These are phyloP conservation scores for Starmerella cellae DNA, from an alignment of 805 yeast species.

Conservation along the genomic window DNA sequence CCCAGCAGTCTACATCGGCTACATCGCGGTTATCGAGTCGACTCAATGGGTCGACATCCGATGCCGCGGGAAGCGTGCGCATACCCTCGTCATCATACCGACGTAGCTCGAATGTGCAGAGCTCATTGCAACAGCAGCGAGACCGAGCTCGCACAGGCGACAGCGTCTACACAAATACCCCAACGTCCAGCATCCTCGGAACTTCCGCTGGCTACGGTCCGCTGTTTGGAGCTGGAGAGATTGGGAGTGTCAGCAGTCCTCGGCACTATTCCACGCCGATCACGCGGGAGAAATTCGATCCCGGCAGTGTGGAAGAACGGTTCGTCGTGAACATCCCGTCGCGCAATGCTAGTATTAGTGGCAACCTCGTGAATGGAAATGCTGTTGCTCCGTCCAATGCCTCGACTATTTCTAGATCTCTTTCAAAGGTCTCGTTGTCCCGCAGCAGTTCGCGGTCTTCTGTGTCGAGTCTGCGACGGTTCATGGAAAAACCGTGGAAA, in stretches of 20 bases:
- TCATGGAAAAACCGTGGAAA: slow-evolving; percentile 34
- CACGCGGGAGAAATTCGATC: slow-evolving; percentile 13
- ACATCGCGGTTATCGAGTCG: not conserved
- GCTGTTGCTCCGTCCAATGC: not conserved
- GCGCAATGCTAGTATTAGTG: slow-evolving; percentile 7
- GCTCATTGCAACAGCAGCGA: slow-evolving; percentile 16
- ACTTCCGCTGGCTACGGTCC: slow-evolving; percentile 20
- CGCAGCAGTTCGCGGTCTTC: slow-evolving; percentile 27
- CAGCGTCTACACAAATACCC: slow-evolving; percentile 21
- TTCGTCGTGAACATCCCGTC: slow-evolving; percentile 67
- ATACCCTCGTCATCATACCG: slow-evolving; percentile 17
- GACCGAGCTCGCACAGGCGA: slow-evolving; percentile 31
- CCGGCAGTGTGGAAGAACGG: slow-evolving; percentile 51
- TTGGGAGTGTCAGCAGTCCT: slow-evolving; percentile 23
- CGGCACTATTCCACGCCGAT: slow-evolving; percentile 21
- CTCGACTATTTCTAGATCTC: slow-evolving; percentile 22
- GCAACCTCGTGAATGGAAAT: not conserved
- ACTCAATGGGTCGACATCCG: not conserved
- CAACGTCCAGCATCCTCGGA: slow-evolving; percentile 12
- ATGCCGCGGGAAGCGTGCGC: slow-evolving; percentile 8
- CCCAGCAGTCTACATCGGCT: not conserved
- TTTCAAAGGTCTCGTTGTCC: slow-evolving; percentile 16
- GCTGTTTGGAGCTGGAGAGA: slow-evolving; percentile 24
- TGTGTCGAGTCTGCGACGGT: slow-evolving; percentile 33
- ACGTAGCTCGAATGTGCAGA: slow-evolving; percentile 11